Evolutionary conservation across 2,329 filamentous ascomycete species (phyloP).

Genomic region (Shiraia sp.): DNA sequence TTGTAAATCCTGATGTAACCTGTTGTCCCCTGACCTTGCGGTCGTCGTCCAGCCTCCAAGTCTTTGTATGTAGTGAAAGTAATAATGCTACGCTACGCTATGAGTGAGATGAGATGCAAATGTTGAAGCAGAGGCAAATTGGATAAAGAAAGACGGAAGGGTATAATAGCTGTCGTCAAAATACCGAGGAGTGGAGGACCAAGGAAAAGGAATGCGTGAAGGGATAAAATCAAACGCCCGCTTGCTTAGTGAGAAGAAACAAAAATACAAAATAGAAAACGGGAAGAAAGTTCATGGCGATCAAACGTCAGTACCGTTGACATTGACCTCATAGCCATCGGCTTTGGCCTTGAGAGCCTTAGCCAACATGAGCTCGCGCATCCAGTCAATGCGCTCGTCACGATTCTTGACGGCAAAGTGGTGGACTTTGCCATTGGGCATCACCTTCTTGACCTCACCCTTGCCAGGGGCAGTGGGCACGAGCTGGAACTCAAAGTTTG

Average conservation of each 20-base stretch:
- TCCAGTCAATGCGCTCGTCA: conserved; percentile 96
- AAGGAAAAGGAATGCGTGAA: conserved; percentile 8
- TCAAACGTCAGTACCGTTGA: conserved; percentile 63
- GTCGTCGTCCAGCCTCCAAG: conserved; percentile 18
- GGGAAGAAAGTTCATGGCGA: not conserved
- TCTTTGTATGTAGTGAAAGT: conserved; percentile 21
- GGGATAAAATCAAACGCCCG: conserved; percentile 12
- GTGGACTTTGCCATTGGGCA: conserved; percentile 72
- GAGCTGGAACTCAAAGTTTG: conserved; percentile 82
- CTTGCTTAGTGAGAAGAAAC: conserved; percentile 20
- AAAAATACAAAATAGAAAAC: conserved; percentile 3
- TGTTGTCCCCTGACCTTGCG: conserved; percentile 23
- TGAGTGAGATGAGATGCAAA: conserved; percentile 11
- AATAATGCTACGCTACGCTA: conserved; percentile 9
- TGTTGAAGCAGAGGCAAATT: conserved; percentile 4
- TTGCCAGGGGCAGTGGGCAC: conserved; percentile 66
- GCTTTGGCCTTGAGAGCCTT: conserved; percentile 85
- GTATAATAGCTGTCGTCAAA: conserved; percentile 34
- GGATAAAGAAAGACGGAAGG: conserved; percentile 23
- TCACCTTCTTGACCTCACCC: conserved; percentile 43
- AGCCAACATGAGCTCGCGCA: conserved; percentile 89
- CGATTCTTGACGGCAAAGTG: conserved; percentile 88
- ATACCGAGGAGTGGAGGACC: conserved; percentile 13
- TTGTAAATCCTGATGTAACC: conserved; percentile 5
- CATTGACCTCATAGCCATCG: conserved; percentile 78